Conservation (phyloP, 2,329 filamentous ascomycete species). For the Cladophialophora yegresii region DNA sequence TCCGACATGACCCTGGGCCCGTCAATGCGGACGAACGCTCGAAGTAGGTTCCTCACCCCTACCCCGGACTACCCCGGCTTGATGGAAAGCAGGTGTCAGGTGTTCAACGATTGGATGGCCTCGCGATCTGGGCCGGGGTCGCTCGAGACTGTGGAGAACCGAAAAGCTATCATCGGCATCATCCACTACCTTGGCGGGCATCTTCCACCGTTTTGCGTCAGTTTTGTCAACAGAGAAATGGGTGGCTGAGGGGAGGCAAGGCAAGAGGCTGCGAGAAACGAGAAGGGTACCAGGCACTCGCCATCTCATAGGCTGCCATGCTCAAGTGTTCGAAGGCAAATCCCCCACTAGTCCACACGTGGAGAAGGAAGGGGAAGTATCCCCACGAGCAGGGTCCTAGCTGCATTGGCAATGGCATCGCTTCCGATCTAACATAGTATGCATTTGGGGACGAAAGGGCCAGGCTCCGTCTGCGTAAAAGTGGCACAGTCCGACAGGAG, state of each 20-base stretch:
- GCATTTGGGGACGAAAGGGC: not conserved
- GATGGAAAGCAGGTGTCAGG: not conserved
- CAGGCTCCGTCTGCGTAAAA: not conserved
- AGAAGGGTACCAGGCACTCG: not conserved
- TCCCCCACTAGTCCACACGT: conserved; percentile 13
- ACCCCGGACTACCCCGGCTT: conserved; percentile 28
- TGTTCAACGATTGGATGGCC: conserved; percentile 20
- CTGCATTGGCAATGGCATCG: not conserved
- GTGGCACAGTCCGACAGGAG: not conserved
- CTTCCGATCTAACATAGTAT: not conserved
- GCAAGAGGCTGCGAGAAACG: conserved; percentile 1
- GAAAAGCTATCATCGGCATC: not conserved
- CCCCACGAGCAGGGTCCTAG: conserved; percentile 15
- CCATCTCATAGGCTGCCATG: not conserved
- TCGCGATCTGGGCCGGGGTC: conserved; percentile 5
- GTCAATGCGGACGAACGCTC: not conserved
- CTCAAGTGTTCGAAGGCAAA: not conserved
- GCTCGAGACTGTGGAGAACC: conserved; percentile 19
- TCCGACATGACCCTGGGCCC: conserved; percentile 20
- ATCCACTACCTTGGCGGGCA: not conserved
- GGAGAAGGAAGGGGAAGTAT: conserved; percentile 13
- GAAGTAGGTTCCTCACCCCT: conserved; percentile 17
- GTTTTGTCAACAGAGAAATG: not conserved
- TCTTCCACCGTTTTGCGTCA: not conserved
- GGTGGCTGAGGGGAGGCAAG: conserved; percentile 1